These are phyloP conservation scores for Collybia mongolica DNA, from an alignment of 768 basidiomycete genomes.

Conservation along the genomic window DNA sequence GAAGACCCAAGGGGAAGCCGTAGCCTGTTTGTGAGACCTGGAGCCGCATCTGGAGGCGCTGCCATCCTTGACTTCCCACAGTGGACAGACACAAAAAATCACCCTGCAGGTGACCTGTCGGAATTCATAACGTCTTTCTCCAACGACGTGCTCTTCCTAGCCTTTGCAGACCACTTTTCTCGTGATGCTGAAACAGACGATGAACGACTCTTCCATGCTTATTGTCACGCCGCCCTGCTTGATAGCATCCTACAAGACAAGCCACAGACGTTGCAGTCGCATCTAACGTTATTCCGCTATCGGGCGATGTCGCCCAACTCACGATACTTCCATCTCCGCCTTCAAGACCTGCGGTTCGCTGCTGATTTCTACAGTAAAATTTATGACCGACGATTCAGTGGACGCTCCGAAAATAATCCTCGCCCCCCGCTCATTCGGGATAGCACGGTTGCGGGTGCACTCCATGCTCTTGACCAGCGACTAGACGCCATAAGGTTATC, in stretches of 20 bases:
- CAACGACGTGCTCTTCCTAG: slow-evolving; percentile 74
- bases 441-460: slow-evolving; percentile 63
- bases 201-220: slow-evolving; percentile 65
- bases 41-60: slow-evolving; percentile 80
- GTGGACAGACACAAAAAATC: slow-evolving; percentile 60
- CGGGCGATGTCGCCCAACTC: slow-evolving; percentile 58
- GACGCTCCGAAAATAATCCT: slow-evolving; percentile 60
- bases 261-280: slow-evolving; percentile 70
- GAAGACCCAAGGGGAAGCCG: slow-evolving; percentile 94
- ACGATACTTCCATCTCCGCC: slow-evolving; percentile 61
- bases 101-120: slow-evolving; percentile 72
- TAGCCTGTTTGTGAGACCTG: slow-evolving; percentile 86
- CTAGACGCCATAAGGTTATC: slow-evolving; percentile 45
- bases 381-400: slow-evolving; percentile 74
- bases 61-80: slow-evolving; percentile 86
- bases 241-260: slow-evolving; percentile 95
- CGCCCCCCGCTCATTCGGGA: slow-evolving; percentile 72
- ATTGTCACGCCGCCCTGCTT: slow-evolving; percentile 73
- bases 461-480: slow-evolving; percentile 60
- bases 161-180: slow-evolving; percentile 80
- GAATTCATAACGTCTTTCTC: slow-evolving; percentile 89
- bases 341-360: slow-evolving; percentile 75
- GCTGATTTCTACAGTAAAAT: slow-evolving; percentile 76
- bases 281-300: slow-evolving; percentile 69
- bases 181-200: slow-evolving; percentile 57